These are phyloP conservation scores for Anastatica hierochuntica DNA, from an alignment of 345 rosid species.

Conservation along the genomic window DNA sequence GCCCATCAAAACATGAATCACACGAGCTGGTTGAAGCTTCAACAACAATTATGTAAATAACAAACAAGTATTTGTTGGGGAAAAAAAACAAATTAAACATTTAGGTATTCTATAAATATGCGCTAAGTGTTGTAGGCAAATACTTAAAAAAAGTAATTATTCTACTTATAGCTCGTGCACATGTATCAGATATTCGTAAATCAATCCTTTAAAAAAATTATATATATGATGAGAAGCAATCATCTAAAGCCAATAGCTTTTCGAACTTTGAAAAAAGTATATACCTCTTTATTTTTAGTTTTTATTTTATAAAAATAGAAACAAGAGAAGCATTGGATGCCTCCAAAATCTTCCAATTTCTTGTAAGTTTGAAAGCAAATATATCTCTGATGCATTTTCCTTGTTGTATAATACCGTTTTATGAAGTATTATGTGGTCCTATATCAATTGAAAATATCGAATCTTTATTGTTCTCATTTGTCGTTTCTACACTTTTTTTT, in stretches of 20 bases:
- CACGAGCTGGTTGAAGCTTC: too few relatives aligned
- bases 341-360: conserved; percentile 22
- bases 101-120: too few relatives aligned
- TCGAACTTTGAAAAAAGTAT: conserved; percentile 17
- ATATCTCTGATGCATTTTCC: conserved; percentile 16
- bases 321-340: conserved; percentile 24
- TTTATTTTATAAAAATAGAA: conserved; percentile 10
- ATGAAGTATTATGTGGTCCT: conserved; percentile 28
- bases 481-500: neutral
- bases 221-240: conserved; percentile 21
- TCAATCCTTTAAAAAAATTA: conserved; percentile 10
- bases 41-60: too few relatives aligned
- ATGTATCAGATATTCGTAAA: conserved; percentile 23
- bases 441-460: neutral
- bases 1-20: too few relatives aligned
- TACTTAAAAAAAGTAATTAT: conserved; percentile 12
- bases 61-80: too few relatives aligned
- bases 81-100: too few relatives aligned
- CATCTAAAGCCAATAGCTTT: conserved; percentile 23
- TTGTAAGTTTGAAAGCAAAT: conserved; percentile 21
- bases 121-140: neutral
- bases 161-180: conserved; percentile 26
- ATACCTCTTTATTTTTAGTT: neutral
- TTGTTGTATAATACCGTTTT: conserved; percentile 10
- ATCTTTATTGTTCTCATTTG: conserved; percentile 2